phyloP scores from a whole-genome alignment of 2,329 filamentous ascomycete species.

The Lachnellula occidentalis region DNA sequence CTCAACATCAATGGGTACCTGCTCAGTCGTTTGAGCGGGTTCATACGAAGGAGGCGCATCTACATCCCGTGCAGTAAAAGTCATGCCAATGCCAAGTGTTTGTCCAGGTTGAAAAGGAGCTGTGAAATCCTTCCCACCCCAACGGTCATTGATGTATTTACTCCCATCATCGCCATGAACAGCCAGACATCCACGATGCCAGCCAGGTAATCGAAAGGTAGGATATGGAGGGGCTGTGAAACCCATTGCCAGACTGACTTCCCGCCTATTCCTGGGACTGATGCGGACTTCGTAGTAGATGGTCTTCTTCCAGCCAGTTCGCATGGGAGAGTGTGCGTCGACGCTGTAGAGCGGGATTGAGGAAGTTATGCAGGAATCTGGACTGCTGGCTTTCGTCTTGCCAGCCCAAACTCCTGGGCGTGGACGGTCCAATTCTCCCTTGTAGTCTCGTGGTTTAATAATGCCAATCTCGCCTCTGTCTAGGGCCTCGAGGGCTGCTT shows the following conservation, averaged over 20 bases:
- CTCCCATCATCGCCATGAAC: constrained; percentile 79
- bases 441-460: constrained; percentile 44
- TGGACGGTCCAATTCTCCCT: constrained; percentile 41
- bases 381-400: constrained; percentile 37
- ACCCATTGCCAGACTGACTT: constrained; percentile 58
- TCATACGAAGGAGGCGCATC: constrained; percentile 29
- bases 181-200: constrained; percentile 69
- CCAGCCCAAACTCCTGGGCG: constrained; percentile 49
- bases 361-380: constrained; percentile 60
- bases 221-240: constrained; percentile 72
- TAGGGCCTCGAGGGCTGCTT: constrained; percentile 43
- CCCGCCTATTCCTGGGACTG: constrained; percentile 34
- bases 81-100: constrained; percentile 68
- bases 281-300: constrained; percentile 71
- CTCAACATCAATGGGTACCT: constrained; percentile 41
- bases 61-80: constrained; percentile 36
- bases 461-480: constrained; percentile 48
- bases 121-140: constrained; percentile 67
- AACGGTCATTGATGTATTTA: constrained; percentile 68
- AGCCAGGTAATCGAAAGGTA: constrained; percentile 70
- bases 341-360: constrained; percentile 65
- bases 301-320: constrained; percentile 41
- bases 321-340: constrained; percentile 50
- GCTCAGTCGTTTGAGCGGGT: constrained; percentile 15
- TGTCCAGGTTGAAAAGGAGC: constrained; percentile 58